These are phyloP conservation scores for Globisporangium spinosum DNA, from an alignment of 352 stramenopile genomes.

Conservation along the genomic window DNA sequence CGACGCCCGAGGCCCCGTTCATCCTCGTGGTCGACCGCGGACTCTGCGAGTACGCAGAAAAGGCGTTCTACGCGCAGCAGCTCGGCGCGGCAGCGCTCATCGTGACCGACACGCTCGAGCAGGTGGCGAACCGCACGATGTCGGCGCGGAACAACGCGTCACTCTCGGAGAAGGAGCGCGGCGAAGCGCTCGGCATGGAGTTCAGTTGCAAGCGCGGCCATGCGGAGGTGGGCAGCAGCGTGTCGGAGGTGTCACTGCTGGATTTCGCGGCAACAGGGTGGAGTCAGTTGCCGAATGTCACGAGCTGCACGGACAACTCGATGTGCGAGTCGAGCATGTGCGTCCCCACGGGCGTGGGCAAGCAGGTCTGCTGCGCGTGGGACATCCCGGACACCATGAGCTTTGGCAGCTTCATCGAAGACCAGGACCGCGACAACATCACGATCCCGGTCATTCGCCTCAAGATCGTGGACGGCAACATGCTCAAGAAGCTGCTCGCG, in stretches of 20 bases:
- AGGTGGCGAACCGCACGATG: constrained; percentile 65
- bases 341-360: constrained; percentile 44
- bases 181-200: constrained; percentile 42
- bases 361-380: constrained; percentile 78
- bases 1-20: constrained; percentile 36
- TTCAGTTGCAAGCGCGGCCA: constrained; percentile 55
- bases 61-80: constrained; percentile 63
- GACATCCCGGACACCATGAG: constrained; percentile 73
- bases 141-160: constrained; percentile 22
- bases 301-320: constrained; percentile 35
- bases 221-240: constrained; percentile 22
- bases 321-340: constrained; percentile 59
- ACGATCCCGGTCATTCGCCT: constrained; percentile 70
- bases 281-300: constrained; percentile 35
- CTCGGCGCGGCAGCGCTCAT: constrained; percentile 66
- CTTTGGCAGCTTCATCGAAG: constrained; percentile 35
- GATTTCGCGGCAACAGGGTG: constrained; percentile 28
- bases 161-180: constrained; percentile 5
- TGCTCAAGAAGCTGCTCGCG: constrained; percentile 44
- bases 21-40: constrained; percentile 74
- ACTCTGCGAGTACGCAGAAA: constrained; percentile 69
- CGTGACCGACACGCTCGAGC: constrained; percentile 65
- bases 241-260: constrained; percentile 25
- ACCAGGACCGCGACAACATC: constrained; percentile 39
- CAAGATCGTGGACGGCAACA: constrained; percentile 51